Evolutionary conservation across 2,329 filamentous ascomycete species (phyloP).

Genomic region (Dactylellina leptospora): DNA sequence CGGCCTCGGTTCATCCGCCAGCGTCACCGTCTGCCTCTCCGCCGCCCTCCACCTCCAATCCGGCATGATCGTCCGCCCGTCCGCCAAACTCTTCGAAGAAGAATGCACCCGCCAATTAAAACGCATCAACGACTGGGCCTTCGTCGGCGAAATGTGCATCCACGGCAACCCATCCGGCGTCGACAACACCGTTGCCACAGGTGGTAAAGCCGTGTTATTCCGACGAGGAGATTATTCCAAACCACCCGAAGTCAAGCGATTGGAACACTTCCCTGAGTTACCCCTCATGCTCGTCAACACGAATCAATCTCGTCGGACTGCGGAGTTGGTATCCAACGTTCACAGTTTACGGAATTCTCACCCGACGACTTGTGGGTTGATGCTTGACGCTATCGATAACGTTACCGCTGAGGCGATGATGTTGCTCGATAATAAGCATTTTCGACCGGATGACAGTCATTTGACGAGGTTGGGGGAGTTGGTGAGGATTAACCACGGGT

Average conservation of each 20-base stretch:
- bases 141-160: slow-evolving; percentile 95
- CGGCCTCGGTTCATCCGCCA: slow-evolving; percentile 92
- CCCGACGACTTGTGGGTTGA: slow-evolving; percentile 78
- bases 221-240: slow-evolving; percentile 79
- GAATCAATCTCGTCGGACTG: slow-evolving; percentile 83
- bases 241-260: slow-evolving; percentile 76
- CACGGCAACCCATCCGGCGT: slow-evolving; percentile 96
- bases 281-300: slow-evolving; percentile 91
- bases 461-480: slow-evolving; percentile 82
- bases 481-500: slow-evolving; percentile 91
- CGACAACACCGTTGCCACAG: slow-evolving; percentile 93
- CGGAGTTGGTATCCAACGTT: slow-evolving; percentile 86
- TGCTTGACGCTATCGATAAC: slow-evolving; percentile 85
- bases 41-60: slow-evolving; percentile 86
- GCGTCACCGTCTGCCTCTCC: slow-evolving; percentile 87
- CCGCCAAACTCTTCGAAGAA: slow-evolving; percentile 85
- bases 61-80: slow-evolving; percentile 85
- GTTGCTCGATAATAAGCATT: slow-evolving; percentile 72
- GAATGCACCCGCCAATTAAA: slow-evolving; percentile 92
- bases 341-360: slow-evolving; percentile 74
- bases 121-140: slow-evolving; percentile 96
- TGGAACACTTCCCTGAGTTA: slow-evolving; percentile 90
- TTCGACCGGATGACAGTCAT: slow-evolving; percentile 64
- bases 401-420: slow-evolving; percentile 69
- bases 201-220: slow-evolving; percentile 94